Conservation (phyloP, 352 stramenopile species). For the Globisporangium perplexum region DNA sequence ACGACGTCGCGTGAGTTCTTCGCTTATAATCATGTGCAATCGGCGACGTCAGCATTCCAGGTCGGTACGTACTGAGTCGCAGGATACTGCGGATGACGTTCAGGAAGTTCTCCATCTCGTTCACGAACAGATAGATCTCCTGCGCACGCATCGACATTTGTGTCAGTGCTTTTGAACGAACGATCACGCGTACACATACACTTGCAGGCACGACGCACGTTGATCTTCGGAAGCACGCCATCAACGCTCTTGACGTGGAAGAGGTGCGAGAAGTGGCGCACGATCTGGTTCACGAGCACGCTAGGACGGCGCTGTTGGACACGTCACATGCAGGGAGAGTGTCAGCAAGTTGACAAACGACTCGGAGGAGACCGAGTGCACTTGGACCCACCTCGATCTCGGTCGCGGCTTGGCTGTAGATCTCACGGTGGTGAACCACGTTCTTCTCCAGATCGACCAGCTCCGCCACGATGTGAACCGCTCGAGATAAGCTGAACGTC, state of each 20-base stretch:
- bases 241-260: constrained; percentile 85
- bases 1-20: neutral
- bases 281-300: constrained; percentile 82
- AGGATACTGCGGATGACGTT: constrained; percentile 50
- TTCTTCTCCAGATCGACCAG: constrained; percentile 82
- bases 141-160: constrained; percentile 12
- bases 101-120: constrained; percentile 86
- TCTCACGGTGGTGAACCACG: constrained; percentile 72
- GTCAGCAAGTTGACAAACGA: neutral
- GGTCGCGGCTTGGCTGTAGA: constrained; percentile 69
- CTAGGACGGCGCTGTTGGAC: constrained; percentile 51
- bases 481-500: constrained; percentile 43
- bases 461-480: constrained; percentile 66
- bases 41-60: too few relatives aligned
- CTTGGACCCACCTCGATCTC: constrained; percentile 60
- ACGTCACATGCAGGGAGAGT: neutral
- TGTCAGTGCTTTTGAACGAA: too few relatives aligned
- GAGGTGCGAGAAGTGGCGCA: constrained; percentile 83
- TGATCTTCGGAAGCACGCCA: constrained; percentile 89
- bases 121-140: constrained; percentile 83
- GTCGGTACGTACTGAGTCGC: constrained; percentile 40
- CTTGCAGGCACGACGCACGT: constrained; percentile 29
- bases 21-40: neutral
- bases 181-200: neutral
- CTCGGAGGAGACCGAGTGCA: constrained; percentile 1